Evolutionary conservation across 2,329 filamentous ascomycete genomes (phyloP).

Genomic region (Zymoseptoria ardabiliae): DNA sequence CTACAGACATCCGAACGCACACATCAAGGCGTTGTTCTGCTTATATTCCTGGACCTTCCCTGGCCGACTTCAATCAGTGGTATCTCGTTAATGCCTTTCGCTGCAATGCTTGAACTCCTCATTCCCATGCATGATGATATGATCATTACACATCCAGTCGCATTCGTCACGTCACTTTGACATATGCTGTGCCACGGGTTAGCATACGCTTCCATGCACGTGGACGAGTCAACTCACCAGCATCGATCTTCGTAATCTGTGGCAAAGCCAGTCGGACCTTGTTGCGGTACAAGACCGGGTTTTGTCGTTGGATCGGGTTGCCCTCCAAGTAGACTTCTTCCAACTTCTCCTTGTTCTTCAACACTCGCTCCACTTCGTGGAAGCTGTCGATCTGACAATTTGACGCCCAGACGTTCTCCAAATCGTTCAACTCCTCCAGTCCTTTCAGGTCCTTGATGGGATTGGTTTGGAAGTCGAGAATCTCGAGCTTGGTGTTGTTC

Average conservation of each 20-base stretch:
- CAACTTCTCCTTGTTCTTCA: conserved; percentile 71
- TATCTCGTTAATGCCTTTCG: neutral
- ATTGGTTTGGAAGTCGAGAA: conserved; percentile 88
- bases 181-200: neutral
- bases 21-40: neutral
- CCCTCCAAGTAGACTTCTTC: conserved; percentile 95
- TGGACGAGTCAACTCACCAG: conserved; percentile 61
- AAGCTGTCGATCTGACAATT: conserved; percentile 79
- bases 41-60: neutral
- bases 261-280: conserved; percentile 85
- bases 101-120: neutral
- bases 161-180: neutral
- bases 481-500: conserved; percentile 51
- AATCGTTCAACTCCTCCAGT: conserved; percentile 56
- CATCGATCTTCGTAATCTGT: conserved; percentile 88
- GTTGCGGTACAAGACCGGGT: conserved; percentile 83
- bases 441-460: conserved; percentile 68
- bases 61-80: neutral
- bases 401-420: conserved; percentile 93
- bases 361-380: conserved; percentile 67
- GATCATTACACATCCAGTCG: neutral
- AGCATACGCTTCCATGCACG: neutral
- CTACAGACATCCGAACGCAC: neutral
- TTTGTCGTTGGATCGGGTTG: conserved; percentile 74
- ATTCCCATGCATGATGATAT: neutral